These are phyloP conservation scores for Fusarium temperatum DNA, from an alignment of 2,329 filamentous ascomycete genomes.

Conservation along the genomic window DNA sequence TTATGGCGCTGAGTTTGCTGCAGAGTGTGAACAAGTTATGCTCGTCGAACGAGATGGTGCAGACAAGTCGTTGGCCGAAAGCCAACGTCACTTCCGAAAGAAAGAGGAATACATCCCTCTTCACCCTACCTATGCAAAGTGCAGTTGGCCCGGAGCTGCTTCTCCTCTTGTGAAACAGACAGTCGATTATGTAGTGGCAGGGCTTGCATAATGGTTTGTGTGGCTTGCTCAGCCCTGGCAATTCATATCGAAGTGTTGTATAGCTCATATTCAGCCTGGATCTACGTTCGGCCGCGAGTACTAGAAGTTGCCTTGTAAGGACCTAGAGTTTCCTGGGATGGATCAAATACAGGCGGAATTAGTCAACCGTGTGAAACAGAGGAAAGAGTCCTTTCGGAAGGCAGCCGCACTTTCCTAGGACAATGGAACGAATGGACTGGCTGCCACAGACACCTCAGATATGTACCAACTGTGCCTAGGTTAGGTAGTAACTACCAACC, in stretches of 20 bases:
- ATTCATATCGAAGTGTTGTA: constrained; percentile 13
- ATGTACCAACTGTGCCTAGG: not conserved
- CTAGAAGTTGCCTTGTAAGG: not conserved
- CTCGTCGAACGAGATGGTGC: not conserved
- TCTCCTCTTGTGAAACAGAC: constrained; percentile 19
- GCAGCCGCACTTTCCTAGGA: constrained; percentile 22
- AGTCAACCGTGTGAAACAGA: constrained; percentile 8
- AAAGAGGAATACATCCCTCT: not conserved
- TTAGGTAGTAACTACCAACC: not conserved
- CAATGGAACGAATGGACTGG: not conserved
- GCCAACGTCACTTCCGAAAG: not conserved
- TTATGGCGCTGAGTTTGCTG: not conserved
- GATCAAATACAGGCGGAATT: not conserved
- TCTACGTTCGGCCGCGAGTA: not conserved
- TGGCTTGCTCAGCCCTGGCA: constrained; percentile 14
- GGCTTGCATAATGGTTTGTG: constrained; percentile 20
- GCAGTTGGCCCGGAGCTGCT: constrained; percentile 1
- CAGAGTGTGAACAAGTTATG: not conserved
- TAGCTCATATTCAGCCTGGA: constrained; percentile 8
- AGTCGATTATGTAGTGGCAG: not conserved
- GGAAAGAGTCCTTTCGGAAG: constrained; percentile 1
- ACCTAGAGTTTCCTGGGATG: not conserved
- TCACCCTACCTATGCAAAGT: not conserved
- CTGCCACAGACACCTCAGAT: not conserved
- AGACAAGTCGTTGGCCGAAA: not conserved